phyloP scores from a whole-genome alignment of 1,284 basidiomycete genomes.

The Fomitopsis betulina region DNA sequence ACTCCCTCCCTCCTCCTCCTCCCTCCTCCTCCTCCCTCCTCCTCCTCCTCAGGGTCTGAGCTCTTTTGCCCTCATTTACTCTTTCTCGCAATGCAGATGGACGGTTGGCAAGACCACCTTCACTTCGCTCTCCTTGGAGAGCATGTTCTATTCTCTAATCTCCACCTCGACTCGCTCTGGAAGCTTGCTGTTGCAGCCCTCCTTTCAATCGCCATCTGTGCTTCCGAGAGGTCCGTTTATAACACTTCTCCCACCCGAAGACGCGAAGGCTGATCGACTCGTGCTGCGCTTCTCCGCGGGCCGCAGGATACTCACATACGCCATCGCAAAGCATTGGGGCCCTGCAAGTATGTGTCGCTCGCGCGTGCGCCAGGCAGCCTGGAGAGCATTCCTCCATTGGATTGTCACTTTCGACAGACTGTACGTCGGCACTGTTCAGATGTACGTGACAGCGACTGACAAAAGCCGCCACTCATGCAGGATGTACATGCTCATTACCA shows the following conservation, averaged over 20 bases:
- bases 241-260: conserved; percentile 3
- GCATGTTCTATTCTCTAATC: conserved; percentile 48
- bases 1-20: not conserved
- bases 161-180: conserved; percentile 46
- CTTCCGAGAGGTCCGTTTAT: conserved; percentile 47
- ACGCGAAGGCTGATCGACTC: conserved; percentile 3
- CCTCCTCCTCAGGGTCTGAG: not conserved
- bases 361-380: conserved; percentile 40
- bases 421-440: conserved; percentile 34
- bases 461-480: conserved; percentile 26
- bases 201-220: conserved; percentile 45
- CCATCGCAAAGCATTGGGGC: conserved; percentile 42
- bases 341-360: conserved; percentile 37
- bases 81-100: conserved; percentile 26
- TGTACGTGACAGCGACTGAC: conserved; percentile 3
- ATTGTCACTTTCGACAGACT: conserved; percentile 51
- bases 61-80: not conserved
- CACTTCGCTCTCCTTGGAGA: conserved; percentile 55
- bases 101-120: conserved; percentile 40
- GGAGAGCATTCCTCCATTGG: conserved; percentile 54
- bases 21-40: not conserved
- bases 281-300: not conserved
- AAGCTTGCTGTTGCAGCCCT: conserved; percentile 40
- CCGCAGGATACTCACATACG: conserved; percentile 45
- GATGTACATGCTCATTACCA: conserved; percentile 66